Evolutionary conservation across 768 basidiomycete genomes (phyloP).

Genomic region (Rhizopogon vesiculosus): DNA sequence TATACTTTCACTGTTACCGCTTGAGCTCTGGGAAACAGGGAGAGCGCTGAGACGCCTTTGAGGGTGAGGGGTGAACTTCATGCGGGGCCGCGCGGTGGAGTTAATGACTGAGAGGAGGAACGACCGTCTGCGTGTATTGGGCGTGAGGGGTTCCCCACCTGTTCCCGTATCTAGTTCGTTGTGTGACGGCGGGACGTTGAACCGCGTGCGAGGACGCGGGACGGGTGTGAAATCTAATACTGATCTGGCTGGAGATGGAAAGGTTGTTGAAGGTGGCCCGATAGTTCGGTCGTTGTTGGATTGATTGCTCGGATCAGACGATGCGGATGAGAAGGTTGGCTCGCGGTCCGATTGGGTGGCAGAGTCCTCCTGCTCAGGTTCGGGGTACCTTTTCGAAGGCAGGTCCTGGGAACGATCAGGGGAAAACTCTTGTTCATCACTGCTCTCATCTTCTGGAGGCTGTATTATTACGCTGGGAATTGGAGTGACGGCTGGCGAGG

Average conservation of each 20-base stretch:
- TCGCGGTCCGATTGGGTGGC: slow-evolving; percentile 33
- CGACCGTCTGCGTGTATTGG: slow-evolving; percentile 67
- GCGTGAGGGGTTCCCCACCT: slow-evolving; percentile 49
- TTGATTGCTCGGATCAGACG: slow-evolving; percentile 32
- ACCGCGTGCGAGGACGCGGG: slow-evolving; percentile 57
- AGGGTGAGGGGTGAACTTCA: slow-evolving; percentile 44
- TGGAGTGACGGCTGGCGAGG: slow-evolving; percentile 40
- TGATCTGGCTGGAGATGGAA: slow-evolving; percentile 54
- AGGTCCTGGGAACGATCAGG: slow-evolving; percentile 3
- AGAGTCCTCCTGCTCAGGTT: slow-evolving; percentile 19
- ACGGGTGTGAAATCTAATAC: slow-evolving; percentile 56
- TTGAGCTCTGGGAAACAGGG: slow-evolving; percentile 46
- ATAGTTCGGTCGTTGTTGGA: slow-evolving; percentile 19
- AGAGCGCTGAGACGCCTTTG: slow-evolving; percentile 50
- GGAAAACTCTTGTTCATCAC: slow-evolving; percentile 9
- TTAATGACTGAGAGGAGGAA: slow-evolving; percentile 84
- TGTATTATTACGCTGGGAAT: slow-evolving; percentile 18
- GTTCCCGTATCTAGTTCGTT: slow-evolving; percentile 31
- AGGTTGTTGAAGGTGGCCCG: slow-evolving; percentile 33
- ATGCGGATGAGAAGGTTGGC: slow-evolving; percentile 73
- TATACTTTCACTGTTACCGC: slow-evolving; percentile 28
- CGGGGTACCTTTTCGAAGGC: slow-evolving; percentile 15
- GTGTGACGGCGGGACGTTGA: slow-evolving; percentile 45
- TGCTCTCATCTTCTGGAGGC: slow-evolving; percentile 13
- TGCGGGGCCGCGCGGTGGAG: slow-evolving; percentile 71